These are phyloP conservation scores for Pythium brachiatum DNA, from an alignment of 352 stramenopile species.

Conservation along the genomic window DNA sequence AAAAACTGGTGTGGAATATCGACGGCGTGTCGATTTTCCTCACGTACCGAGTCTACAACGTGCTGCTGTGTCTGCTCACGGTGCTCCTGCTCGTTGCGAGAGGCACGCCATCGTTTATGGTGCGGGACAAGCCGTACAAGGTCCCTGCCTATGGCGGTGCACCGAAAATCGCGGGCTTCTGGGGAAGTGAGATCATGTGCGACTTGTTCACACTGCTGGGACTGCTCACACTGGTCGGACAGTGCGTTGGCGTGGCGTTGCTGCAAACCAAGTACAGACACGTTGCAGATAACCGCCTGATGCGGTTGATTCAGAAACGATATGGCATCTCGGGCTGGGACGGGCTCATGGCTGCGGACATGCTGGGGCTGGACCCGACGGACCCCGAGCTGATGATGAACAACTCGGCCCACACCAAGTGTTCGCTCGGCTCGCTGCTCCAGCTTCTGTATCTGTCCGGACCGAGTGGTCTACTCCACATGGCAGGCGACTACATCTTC, in stretches of 20 bases:
- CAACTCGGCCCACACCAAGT: slow-evolving; percentile 29
- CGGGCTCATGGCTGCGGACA: slow-evolving; percentile 28
- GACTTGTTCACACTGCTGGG: slow-evolving; percentile 40
- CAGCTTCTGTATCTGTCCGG: slow-evolving; percentile 46
- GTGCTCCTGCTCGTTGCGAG: slow-evolving; percentile 33
- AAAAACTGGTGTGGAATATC: slow-evolving; percentile 46
- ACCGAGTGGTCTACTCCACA: slow-evolving; percentile 38
- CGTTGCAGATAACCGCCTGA: slow-evolving; percentile 40
- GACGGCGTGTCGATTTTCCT: slow-evolving; percentile 43
- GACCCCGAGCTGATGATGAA: slow-evolving; percentile 22
- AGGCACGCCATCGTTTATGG: slow-evolving; percentile 42
- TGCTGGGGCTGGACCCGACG: slow-evolving; percentile 45
- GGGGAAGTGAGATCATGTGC: slow-evolving; percentile 54
- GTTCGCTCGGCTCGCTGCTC: slow-evolving; percentile 37
- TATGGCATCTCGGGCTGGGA: slow-evolving; percentile 56
- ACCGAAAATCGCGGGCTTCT: slow-evolving; percentile 38
- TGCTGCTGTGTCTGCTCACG: slow-evolving; percentile 40
- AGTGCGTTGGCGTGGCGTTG: slow-evolving; percentile 30
- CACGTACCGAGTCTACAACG: slow-evolving; percentile 55
- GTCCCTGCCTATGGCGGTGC: slow-evolving; percentile 36
- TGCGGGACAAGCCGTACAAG: slow-evolving; percentile 25
- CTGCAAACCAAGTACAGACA: slow-evolving; percentile 31
- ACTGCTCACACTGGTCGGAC: slow-evolving; percentile 30
- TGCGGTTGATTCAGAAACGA: slow-evolving; percentile 41
- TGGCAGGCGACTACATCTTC: slow-evolving; percentile 52